Base-by-base conservation (phyloP, 352 stramenopile genomes). In the Synura sp. region DNA sequence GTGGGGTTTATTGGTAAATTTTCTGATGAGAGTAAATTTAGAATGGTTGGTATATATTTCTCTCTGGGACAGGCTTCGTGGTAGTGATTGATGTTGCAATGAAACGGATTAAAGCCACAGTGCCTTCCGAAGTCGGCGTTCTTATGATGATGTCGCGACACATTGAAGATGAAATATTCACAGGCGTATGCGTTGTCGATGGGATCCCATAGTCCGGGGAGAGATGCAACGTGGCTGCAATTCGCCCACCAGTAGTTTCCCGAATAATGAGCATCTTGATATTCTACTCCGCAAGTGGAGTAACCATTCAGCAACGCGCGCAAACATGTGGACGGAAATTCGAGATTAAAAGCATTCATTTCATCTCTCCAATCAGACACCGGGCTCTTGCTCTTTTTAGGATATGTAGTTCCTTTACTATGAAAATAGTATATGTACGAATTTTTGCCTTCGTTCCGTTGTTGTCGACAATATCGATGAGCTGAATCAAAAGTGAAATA, bases 181-280 rank as follows among this genome's bases (percentile, higher is more conserved):
- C n/a, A n/a, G n/a, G n/a, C n/a, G n/a, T n/a, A n/a, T n/a, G n/a
- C n/a, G n/a, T n/a, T n/a, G n/a, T n/a, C n/a, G n/a, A n/a, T n/a
- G n/a, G n/a, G n/a, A n/a, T n/a, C n/a, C n/a, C n/a, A n/a, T n/a
- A n/a, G n/a, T n/a, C n/a, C n/a, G n/a, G 31, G 27, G 31, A 77
- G 36, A 3, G 5, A 3, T 7, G 69, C 69, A 53, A 77, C 25
- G 36, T 77, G 69, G 32, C 25, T 29, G 27, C 69, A 77, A 59
- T 53, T 32, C 4, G 69, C 42, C 69, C 69, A 77, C 69, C 69
- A 77, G 32, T 63, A 77, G 69, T 77, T 77, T 4, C 69, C 69
- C 12, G 5, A 22, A 36, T 29, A 77, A 27, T 77, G 69, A 27
- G 34, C 34, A 36, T 77, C 34, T 59, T 77, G 35, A 59, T 59